Conservation (phyloP, 1,284 basidiomycete genomes). For the Gymnopus androsaceus region DNA sequence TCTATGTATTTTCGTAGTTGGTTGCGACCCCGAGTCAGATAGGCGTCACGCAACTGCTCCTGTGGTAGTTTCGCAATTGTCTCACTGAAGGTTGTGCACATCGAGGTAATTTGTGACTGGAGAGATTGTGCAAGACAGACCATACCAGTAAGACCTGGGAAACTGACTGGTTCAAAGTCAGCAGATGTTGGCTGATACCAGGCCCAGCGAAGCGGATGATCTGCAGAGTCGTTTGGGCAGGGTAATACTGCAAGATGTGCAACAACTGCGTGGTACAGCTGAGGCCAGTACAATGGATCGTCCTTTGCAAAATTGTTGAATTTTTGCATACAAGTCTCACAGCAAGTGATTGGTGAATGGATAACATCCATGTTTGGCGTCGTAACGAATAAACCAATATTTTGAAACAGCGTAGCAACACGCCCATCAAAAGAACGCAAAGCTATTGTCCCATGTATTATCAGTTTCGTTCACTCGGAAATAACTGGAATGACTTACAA, state of each 20-base stretch:
- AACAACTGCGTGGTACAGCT: constrained; percentile 4
- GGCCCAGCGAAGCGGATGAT: not conserved
- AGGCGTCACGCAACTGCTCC: not conserved
- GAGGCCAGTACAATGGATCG: constrained; percentile 11
- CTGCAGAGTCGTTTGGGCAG: not conserved
- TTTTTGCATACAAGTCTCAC: not conserved
- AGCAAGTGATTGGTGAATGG: not conserved
- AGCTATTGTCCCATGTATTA: not conserved
- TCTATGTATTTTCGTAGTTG: not conserved
- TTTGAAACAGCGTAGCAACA: not conserved
- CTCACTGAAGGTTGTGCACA: not conserved
- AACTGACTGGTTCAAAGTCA: not conserved
- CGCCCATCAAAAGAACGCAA: not conserved
- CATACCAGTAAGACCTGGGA: not conserved
- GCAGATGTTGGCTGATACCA: constrained; percentile 1
- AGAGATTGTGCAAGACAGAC: not conserved
- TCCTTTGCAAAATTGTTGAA: constrained; percentile 4
- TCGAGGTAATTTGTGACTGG: not conserved
- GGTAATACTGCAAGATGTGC: constrained; percentile 11
- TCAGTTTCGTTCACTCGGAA: no score
- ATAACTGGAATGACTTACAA: no score
- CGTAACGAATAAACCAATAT: not conserved
- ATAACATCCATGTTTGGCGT: constrained; percentile 7
- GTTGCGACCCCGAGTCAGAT: not conserved
- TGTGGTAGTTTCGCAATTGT: not conserved